Evolutionary conservation across 345 rosid species (phyloP), one percentile per base, ranked within the genome.

Genomic region (Eucalyptus erythrocorys): DNA sequence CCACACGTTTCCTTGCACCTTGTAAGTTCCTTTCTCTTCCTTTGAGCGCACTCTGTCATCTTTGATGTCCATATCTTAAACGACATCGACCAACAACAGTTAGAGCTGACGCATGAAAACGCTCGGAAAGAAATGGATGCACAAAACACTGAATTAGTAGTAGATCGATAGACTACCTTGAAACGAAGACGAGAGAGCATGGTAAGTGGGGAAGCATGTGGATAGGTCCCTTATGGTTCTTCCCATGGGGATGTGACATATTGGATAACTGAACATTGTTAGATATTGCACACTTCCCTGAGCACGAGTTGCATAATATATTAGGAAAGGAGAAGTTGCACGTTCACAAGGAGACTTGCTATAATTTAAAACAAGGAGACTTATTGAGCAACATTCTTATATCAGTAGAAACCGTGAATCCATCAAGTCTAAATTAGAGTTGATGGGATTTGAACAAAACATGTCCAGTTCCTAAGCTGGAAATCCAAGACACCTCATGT

Each of bases 181-280:
- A 87, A 98, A 98, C 66, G 98, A 98, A 49, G 99, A 98, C 24
- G 99, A 98, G 47, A 98, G 95, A 86, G 98, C 96, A 92, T 98
- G 99, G 92, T 98, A 98, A 12, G 98, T 92, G 66, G 97, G 98
- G 93, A 98, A 98, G 92, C 99, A 94, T 51, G 99, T 95, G 22
- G 99, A 97, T 92, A 98, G 90, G 92, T 98, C 98, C 94, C 94
- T 97, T 90, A 98, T 95, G 89, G 99, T 98, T 90, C 98, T 95
- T 89, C 99, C 99, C 99, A 96, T 98, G 30, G 99, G 98, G 87
- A 98, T 98, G 92, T 95, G 99, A 90, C 96, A 98, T 50, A 98
- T 98, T 2, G 99, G 99, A 86, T 98, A 98, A 96, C 98, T 96
- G 91, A 61, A 89, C 4, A 68, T 68, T 49, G 61, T n/a, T 85